Evolutionary conservation across 495 filamentous ascomycete species (phyloP).

Genomic region (Aspergillus campestris): DNA sequence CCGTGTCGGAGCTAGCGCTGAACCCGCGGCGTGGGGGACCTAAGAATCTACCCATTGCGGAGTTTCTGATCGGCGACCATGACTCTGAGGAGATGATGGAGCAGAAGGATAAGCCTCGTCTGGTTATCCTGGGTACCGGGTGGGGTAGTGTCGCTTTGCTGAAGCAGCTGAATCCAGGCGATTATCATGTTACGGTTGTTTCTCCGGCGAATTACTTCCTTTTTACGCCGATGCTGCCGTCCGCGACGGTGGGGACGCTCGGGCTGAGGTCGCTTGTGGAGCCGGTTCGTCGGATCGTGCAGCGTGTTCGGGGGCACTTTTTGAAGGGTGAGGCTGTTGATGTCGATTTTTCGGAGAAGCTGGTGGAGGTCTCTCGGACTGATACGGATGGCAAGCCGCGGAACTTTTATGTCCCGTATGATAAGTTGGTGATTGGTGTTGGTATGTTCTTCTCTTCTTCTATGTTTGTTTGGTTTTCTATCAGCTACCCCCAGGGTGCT

Average conservation of each 20-base stretch:
- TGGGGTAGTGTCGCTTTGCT: slow-evolving; percentile 92
- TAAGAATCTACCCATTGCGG: slow-evolving; percentile 91
- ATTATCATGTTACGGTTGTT: slow-evolving; percentile 92
- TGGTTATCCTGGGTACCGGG: slow-evolving; percentile 89
- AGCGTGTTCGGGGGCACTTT: slow-evolving; percentile 76
- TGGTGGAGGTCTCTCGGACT: slow-evolving; percentile 76
- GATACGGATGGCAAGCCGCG: slow-evolving; percentile 61
- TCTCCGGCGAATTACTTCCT: slow-evolving; percentile 94
- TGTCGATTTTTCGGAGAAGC: slow-evolving; percentile 82
- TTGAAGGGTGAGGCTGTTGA: slow-evolving; percentile 76
- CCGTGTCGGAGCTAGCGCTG: slow-evolving; percentile 74
- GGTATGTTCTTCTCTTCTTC: slow-evolving; percentile 37
- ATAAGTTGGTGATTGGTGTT: slow-evolving; percentile 94
- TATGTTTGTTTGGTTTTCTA: not conserved
- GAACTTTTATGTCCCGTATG: slow-evolving; percentile 92
- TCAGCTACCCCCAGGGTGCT: slow-evolving; percentile 9
- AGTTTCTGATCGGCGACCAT: slow-evolving; percentile 79
- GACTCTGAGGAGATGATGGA: slow-evolving; percentile 58
- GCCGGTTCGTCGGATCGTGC: slow-evolving; percentile 78
- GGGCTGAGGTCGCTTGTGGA: slow-evolving; percentile 87
- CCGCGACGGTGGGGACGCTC: slow-evolving; percentile 90
- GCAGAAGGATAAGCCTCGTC: slow-evolving; percentile 75
- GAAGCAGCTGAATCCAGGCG: slow-evolving; percentile 79
- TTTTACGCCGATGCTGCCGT: slow-evolving; percentile 96
- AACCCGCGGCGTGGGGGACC: slow-evolving; percentile 79